Evolutionary conservation across 345 rosid genomes (phyloP).

Genomic region (Geranium brycei): DNA sequence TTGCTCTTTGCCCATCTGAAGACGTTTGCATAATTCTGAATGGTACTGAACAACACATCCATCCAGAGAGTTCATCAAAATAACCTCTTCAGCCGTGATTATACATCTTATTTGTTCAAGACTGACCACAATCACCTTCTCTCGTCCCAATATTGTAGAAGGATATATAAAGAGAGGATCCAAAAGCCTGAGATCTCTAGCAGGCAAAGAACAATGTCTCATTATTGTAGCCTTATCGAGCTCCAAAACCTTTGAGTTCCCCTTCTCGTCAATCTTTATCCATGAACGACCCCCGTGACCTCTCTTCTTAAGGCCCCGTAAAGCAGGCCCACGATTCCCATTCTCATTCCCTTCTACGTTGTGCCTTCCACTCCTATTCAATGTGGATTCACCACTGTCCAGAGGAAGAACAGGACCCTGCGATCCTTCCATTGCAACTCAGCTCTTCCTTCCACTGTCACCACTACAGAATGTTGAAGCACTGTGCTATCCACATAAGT

Average conservation of each 20-base stretch:
- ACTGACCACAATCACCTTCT: conserved; percentile 82
- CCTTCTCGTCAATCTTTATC: conserved; percentile 71
- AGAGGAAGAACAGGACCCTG: conserved; percentile 19
- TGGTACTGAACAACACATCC: conserved; percentile 58
- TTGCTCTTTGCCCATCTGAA: conserved; percentile 49
- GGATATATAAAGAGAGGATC: conserved; percentile 96
- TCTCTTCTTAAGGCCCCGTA: conserved; percentile 62
- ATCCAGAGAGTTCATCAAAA: conserved; percentile 84
- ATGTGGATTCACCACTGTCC: conserved; percentile 21
- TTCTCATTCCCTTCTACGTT: background rate
- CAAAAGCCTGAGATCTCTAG: conserved; percentile 79
- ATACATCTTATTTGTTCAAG: conserved; percentile 91
- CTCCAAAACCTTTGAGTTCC: conserved; percentile 49
- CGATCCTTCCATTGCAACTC: conserved; percentile 39
- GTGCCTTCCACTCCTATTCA: conserved; percentile 25
- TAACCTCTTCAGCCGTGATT: conserved; percentile 85
- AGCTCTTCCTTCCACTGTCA: conserved; percentile 10
- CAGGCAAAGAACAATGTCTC: conserved; percentile 88
- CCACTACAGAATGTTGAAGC: conserved; percentile 14
- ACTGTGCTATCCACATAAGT: conserved; percentile 7
- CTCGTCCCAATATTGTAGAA: conserved; percentile 76
- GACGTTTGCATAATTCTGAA: conserved; percentile 73
- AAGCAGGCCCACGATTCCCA: conserved; percentile 19
- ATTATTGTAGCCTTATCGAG: conserved; percentile 80
- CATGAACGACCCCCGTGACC: conserved; percentile 84